Conservation (phyloP, 2,329 filamentous ascomycete genomes). For the Acrocalymma vagum region DNA sequence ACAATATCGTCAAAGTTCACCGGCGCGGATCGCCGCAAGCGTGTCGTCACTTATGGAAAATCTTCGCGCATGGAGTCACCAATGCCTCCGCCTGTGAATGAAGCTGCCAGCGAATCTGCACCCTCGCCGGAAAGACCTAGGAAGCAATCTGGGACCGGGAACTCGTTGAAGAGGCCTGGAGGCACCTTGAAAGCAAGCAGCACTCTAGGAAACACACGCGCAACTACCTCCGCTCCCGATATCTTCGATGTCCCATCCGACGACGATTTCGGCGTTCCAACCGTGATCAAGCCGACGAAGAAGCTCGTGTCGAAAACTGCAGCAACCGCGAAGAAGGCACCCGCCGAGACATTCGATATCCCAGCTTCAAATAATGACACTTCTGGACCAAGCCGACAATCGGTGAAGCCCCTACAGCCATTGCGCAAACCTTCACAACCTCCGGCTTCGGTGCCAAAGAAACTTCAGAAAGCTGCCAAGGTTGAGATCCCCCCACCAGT, state of each 20-base stretch:
- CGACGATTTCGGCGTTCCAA: conserved; percentile 30
- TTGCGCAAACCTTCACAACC: conserved; percentile 20
- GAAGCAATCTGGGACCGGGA: conserved; percentile 22
- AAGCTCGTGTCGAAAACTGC: too few species aligned
- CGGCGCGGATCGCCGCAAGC: conserved; percentile 45
- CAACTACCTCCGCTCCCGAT: conserved; percentile 20
- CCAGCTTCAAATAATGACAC: conserved; percentile 16
- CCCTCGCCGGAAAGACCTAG: conserved; percentile 44
- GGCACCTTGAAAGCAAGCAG: conserved; percentile 9
- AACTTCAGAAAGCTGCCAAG: conserved; percentile 9
- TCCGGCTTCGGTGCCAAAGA: conserved; percentile 8
- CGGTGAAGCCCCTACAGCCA: conserved; percentile 11
- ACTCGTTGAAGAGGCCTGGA: conserved; percentile 17
- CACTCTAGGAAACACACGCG: conserved; percentile 8
- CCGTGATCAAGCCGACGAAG: conserved; percentile 19
- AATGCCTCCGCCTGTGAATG: conserved; percentile 18
- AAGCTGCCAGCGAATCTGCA: conserved; percentile 28
- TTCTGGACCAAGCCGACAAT: background rate
- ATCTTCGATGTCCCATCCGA: conserved; percentile 56
- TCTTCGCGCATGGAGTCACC: conserved; percentile 33
- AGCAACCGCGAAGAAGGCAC: conserved; percentile 17
- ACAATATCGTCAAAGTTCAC: conserved; percentile 38
- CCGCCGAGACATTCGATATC: conserved; percentile 15
- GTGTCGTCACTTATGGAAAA: conserved; percentile 50
- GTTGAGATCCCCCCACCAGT: conserved; percentile 1